Evolutionary conservation across 2,329 filamentous ascomycete species (phyloP), one percentile per base, ranked within the genome.

Genomic region (Pseudogymnoascus verrucosus): DNA sequence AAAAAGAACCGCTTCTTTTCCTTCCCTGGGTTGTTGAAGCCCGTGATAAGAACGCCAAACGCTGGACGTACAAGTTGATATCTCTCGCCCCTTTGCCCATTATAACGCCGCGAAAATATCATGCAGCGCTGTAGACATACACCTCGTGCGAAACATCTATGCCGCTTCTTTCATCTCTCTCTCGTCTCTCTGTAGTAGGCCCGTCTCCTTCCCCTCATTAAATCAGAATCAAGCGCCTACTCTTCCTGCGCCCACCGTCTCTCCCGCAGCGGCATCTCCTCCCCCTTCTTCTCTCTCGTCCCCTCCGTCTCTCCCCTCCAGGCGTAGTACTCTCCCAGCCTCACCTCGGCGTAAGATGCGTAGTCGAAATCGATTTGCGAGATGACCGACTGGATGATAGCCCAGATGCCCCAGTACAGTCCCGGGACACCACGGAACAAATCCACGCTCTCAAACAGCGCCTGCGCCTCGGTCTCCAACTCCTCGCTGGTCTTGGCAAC

Each of bases 351-450:
- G 74, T 98, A 99, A 7, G 84, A 85, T 47, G 91, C 90, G 74
- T 99, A 99, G 77, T 99, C 93, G 73, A 99, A 99, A 73, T 97
- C 90, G 71, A 99, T 99, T 68, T 93, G 85, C 10, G 91, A 96
- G 68, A 99, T 98, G 63, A 86, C 90, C 2, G 93, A 90, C 79
- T 99, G 95, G 68, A 99, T 98, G 67, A 96, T 79, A 6, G 92
- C 89, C 95, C 95, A 99, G 64, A 97, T 91, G 23, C 95, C 95
- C 93, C 89, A 91, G 75, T 83, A 86, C 73, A 99, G 91, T 6
- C 95, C 95, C 0, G 95, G 95, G 12, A 97, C 84, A 47, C 93
- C 95, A 54, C 95, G 85, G 78, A 90, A 99, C 21, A 84, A 75
- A 74, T 99, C 93, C 2, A 99, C 90, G 74, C 98, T 92, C 3